Evolutionary conservation across 495 filamentous ascomycete species (phyloP).

Genomic region (Neurospora pannonica): DNA sequence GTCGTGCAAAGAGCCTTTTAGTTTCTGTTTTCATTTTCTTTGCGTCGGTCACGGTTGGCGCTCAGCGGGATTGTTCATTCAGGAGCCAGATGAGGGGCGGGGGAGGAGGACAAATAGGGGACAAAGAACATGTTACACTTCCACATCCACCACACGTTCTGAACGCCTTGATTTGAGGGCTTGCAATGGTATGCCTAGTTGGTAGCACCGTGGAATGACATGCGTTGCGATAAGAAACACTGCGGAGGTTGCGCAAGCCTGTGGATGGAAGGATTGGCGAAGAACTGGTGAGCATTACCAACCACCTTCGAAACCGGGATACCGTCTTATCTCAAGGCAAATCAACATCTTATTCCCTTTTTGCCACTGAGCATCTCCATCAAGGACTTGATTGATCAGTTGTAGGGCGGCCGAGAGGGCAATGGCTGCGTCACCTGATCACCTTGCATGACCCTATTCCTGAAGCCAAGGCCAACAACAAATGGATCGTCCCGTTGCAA

Average conservation of each 20-base stretch:
- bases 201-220: not conserved
- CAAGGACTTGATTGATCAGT: not conserved
- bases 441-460: conserved; percentile 14
- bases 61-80: not conserved
- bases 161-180: not conserved
- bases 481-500: not conserved
- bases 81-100: not conserved
- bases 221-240: conserved; percentile 3
- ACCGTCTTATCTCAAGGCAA: conserved; percentile 7
- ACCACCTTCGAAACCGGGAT: not conserved
- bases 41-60: conserved; percentile 10
- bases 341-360: not conserved
- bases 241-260: not conserved
- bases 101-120: not conserved
- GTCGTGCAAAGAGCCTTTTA: conserved; percentile 15
- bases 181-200: not conserved
- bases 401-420: not conserved
- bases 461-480: not conserved
- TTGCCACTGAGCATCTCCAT: not conserved
- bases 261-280: not conserved
- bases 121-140: not conserved
- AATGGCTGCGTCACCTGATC: conserved; percentile 23
- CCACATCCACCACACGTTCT: not conserved
- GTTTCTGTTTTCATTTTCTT: conserved; percentile 16
- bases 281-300: conserved; percentile 1